These are phyloP conservation scores for Juncus effusus DNA, from an alignment of 176 grass and related monocot species.

Conservation along the genomic window DNA sequence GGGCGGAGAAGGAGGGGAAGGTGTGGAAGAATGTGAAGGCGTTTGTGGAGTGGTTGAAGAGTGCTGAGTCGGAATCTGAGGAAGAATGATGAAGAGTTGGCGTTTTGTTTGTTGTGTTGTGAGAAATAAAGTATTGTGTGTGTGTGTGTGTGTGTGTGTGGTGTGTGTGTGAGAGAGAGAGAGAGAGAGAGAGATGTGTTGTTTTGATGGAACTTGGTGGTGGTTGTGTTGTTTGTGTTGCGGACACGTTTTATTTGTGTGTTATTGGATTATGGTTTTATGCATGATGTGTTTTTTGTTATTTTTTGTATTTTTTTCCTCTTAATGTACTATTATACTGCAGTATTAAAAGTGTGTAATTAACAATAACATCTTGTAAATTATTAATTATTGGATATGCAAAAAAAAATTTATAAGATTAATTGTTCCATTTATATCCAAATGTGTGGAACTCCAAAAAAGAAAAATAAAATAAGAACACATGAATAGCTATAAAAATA, in stretches of 20 bases:
- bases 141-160: not conserved
- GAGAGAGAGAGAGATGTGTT: too few relatives aligned
- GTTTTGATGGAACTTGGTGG: not conserved
- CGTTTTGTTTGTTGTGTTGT: slow-evolving; percentile 12
- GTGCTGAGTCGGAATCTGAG: slow-evolving; percentile 55
- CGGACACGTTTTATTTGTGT: not conserved
- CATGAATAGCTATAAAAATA: too few relatives aligned
- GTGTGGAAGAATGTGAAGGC: slow-evolving; percentile 55
- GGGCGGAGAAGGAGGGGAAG: too few relatives aligned
- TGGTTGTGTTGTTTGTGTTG: not conserved
- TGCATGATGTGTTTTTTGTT: not conserved
- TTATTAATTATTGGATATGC: too few relatives aligned
- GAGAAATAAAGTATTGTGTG: not conserved
- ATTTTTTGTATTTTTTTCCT: not conserved
- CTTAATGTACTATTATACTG: too few relatives aligned
- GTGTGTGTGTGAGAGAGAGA: too few relatives aligned
- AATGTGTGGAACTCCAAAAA: too few relatives aligned
- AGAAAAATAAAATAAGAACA: too few relatives aligned
- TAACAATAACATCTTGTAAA: too few relatives aligned
- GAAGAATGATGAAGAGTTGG: slow-evolving; percentile 27
- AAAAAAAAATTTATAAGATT: too few relatives aligned
- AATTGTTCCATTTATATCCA: too few relatives aligned
- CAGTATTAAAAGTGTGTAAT: too few relatives aligned
- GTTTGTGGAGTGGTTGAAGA: slow-evolving; percentile 71
- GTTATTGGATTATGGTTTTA: not conserved